phyloP scores from a whole-genome alignment of 805 yeast species.

The Saccharomycopsis amapae region DNA sequence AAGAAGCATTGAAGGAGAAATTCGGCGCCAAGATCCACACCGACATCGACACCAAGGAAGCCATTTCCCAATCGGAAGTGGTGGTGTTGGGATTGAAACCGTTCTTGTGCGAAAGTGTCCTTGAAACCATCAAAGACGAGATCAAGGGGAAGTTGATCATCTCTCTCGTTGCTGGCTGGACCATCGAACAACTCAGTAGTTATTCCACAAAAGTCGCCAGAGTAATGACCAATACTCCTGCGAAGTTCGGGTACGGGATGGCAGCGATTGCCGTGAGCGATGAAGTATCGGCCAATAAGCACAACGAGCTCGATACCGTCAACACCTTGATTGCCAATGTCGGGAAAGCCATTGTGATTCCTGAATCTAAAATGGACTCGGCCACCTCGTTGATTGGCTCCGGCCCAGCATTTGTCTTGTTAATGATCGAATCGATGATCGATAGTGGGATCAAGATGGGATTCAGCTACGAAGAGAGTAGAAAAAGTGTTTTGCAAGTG shows the following conservation, averaged over 20 bases:
- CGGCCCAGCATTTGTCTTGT: constrained; percentile 89
- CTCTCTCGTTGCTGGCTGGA: constrained; percentile 89
- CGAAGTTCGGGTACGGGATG: constrained; percentile 86
- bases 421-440: constrained; percentile 84
- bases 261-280: constrained; percentile 79
- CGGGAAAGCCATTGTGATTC: constrained; percentile 57
- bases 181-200: constrained; percentile 55
- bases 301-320: constrained; percentile 33
- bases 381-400: constrained; percentile 94
- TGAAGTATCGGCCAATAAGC: constrained; percentile 37
- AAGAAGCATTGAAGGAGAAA: constrained; percentile 39
- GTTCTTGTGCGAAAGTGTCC: constrained; percentile 56
- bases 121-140: constrained; percentile 41
- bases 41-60: constrained; percentile 42
- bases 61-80: constrained; percentile 59
- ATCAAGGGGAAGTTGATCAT: constrained; percentile 55
- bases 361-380: constrained; percentile 93
- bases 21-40: constrained; percentile 47
- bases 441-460: constrained; percentile 97
- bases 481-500: constrained; percentile 85
- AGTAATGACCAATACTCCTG: constrained; percentile 98
- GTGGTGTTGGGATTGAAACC: constrained; percentile 88
- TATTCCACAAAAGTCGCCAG: constrained; percentile 60
- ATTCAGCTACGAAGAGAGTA: constrained; percentile 75
- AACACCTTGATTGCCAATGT: constrained; percentile 48